Evolutionary conservation across 2,329 filamentous ascomycete genomes (phyloP), one percentile per base, ranked within the genome.

Genomic region (Plectosphaerella cucumerina): DNA sequence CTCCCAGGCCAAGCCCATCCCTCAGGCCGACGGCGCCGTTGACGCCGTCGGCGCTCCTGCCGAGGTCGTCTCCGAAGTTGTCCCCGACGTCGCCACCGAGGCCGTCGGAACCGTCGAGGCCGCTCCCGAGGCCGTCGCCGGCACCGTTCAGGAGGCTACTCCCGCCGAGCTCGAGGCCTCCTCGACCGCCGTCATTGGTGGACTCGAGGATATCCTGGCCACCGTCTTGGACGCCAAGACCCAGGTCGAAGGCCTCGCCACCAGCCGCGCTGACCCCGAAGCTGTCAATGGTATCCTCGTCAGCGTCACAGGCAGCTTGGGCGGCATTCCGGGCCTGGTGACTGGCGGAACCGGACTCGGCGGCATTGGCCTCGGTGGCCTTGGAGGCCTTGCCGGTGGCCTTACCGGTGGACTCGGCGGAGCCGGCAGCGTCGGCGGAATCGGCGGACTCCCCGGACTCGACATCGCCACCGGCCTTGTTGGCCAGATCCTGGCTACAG

Each of bases 131-230:
- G n/a, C n/a, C n/a, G n/a, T n/a, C n/a, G n/a, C n/a, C n/a, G n/a
- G n/a, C n/a, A n/a, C n/a, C n/a, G n/a, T n/a, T n/a, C n/a, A n/a
- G n/a, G 49, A 50, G 11, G 4, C 51, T 12, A 50, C 50, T 26
- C 41, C 49, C 11, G 47, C 15, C 33, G 46, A 17, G 22, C 39
- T 46, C 21, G 8, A 48, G 14, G 41, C 50, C 14, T 31, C 46
- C 9, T 2, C 43, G 20, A 50, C 47, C 6, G 44, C 53, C 14
- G 22, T 53, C 4, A 21, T 49, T 5, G 47, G 47, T 23, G 48
- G 49, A 4, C 4, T 56, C 9, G 49, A 56, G 44, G 41, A 39
- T 45, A 22, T 56, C 14, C 44, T 51, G 14, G 35, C 21, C 42
- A 15, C 26, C 18, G 3, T 53, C 4, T 33, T 12, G 9, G 6